Conservation (phyloP, 108 stramenopile species). For the Cylindrotheca fusiformis region DNA sequence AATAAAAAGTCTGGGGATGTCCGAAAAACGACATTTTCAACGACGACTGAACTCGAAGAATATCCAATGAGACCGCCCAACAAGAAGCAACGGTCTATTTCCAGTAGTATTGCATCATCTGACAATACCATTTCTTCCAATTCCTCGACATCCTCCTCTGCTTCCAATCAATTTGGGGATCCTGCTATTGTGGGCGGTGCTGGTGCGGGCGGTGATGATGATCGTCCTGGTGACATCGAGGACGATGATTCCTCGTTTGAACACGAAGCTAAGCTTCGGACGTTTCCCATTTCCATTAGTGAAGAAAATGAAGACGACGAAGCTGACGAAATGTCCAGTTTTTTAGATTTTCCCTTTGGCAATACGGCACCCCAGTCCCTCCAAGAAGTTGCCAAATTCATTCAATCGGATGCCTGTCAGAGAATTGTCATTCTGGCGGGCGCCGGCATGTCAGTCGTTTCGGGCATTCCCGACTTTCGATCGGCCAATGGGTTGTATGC, state of each 20-base stretch:
- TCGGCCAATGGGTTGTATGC: slow-evolving; percentile 82
- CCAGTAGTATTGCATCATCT: too few species aligned
- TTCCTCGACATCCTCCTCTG: too few species aligned
- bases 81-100: too few species aligned
- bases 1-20: too few species aligned
- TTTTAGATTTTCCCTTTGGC: slow-evolving; percentile 44
- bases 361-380: slow-evolving; percentile 31
- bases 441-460: slow-evolving; percentile 67
- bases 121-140: too few species aligned
- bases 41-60: too few species aligned
- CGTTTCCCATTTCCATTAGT: not conserved
- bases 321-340: not conserved
- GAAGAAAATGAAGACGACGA: slow-evolving; percentile 18
- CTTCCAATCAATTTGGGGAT: too few species aligned
- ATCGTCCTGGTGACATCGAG: too few species aligned
- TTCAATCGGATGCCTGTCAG: slow-evolving; percentile 41
- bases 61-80: too few species aligned
- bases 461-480: slow-evolving; percentile 88
- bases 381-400: slow-evolving; percentile 45
- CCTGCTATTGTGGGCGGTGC: too few species aligned
- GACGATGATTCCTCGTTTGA: not conserved
- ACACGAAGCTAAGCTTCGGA: not conserved
- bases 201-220: too few species aligned
- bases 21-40: too few species aligned
- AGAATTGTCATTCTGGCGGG: slow-evolving; percentile 68